Conservation (phyloP, 441 rosid genomes). For the Erodium trifolium region DNA sequence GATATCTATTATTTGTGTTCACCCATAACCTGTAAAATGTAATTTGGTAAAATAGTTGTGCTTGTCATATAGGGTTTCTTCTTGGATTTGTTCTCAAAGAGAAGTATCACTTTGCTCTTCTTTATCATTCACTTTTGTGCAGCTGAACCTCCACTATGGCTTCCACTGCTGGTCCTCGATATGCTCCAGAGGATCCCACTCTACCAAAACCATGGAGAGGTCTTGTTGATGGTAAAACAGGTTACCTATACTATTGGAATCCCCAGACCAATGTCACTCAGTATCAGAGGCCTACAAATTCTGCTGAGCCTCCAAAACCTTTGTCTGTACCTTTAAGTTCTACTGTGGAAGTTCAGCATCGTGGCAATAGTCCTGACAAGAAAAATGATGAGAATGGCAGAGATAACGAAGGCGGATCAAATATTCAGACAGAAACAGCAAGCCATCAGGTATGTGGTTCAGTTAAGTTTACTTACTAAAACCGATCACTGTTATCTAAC, state of each 20-base stretch:
- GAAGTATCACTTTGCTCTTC: no score
- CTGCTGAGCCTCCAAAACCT: slow-evolving; percentile 27
- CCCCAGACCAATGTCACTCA: slow-evolving; percentile 86
- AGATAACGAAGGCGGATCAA: slow-evolving; percentile 26
- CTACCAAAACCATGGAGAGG: slow-evolving; percentile 96
- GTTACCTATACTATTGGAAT: slow-evolving; percentile 86
- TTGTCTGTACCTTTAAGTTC: slow-evolving; percentile 36
- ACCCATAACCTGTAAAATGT: not conserved
- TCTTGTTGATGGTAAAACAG: slow-evolving; percentile 71
- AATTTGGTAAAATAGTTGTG: not conserved
- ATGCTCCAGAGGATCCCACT: slow-evolving; percentile 82
- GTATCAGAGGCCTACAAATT: slow-evolving; percentile 59
- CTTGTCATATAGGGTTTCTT: no score
- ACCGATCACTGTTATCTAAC: not conserved
- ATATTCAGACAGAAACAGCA: slow-evolving; percentile 33
- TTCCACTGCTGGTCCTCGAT: slow-evolving; percentile 58
- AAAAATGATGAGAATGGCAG: slow-evolving; percentile 30
- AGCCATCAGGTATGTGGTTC: slow-evolving; percentile 37
- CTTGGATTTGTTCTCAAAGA: no score
- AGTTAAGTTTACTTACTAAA: not conserved
- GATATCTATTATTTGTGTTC: not conserved
- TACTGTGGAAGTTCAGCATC: slow-evolving; percentile 42
- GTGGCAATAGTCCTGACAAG: slow-evolving; percentile 8
- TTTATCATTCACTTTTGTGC: not conserved
- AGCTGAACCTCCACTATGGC: slow-evolving; percentile 38